These are phyloP conservation scores for Aphanomyces astaci DNA, from an alignment of 352 stramenopile species.

Conservation along the genomic window DNA sequence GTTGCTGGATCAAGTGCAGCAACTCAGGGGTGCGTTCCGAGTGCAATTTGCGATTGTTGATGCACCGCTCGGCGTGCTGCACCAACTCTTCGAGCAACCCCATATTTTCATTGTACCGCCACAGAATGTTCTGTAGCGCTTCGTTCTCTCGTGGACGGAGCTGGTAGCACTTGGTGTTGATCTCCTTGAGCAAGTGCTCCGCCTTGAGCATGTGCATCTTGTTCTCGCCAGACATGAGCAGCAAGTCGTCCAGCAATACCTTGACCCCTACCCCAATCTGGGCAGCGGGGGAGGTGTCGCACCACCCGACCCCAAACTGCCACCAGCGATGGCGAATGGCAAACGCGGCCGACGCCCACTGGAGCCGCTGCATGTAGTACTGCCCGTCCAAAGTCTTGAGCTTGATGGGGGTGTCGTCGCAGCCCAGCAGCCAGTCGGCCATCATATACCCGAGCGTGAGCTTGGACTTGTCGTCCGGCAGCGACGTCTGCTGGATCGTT, in stretches of 20 bases:
- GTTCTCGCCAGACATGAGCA: conserved; percentile 56
- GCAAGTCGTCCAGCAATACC: conserved; percentile 41
- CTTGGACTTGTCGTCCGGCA: conserved; percentile 41
- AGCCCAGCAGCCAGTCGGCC: conserved; percentile 54
- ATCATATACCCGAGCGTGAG: conserved; percentile 40
- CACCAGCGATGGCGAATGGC: conserved; percentile 60
- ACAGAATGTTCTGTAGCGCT: conserved; percentile 36
- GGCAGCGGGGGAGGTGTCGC: conserved; percentile 32
- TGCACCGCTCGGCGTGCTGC: conserved; percentile 43
- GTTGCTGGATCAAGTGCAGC: conserved; percentile 54
- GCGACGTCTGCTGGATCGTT: conserved; percentile 29
- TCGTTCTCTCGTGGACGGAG: conserved; percentile 38
- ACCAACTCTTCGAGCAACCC: conserved; percentile 47
- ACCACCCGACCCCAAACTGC: conserved; percentile 55
- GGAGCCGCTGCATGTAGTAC: conserved; percentile 44
- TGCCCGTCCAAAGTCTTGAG: conserved; percentile 38
- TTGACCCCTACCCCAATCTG: conserved; percentile 52
- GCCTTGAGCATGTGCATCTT: conserved; percentile 76
- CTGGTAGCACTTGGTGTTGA: conserved; percentile 55
- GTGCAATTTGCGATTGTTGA: conserved; percentile 73
- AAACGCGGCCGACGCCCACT: conserved; percentile 48
- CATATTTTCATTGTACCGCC: conserved; percentile 36
- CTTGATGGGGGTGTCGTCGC: conserved; percentile 39
- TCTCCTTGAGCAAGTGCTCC: conserved; percentile 42
- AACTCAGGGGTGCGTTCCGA: conserved; percentile 52